Percentiles rank a stretch among this genome's conserved stretches.
phyloP scores from a whole-genome alignment of 257 asterid species.

The Solanum piurae region DNA sequence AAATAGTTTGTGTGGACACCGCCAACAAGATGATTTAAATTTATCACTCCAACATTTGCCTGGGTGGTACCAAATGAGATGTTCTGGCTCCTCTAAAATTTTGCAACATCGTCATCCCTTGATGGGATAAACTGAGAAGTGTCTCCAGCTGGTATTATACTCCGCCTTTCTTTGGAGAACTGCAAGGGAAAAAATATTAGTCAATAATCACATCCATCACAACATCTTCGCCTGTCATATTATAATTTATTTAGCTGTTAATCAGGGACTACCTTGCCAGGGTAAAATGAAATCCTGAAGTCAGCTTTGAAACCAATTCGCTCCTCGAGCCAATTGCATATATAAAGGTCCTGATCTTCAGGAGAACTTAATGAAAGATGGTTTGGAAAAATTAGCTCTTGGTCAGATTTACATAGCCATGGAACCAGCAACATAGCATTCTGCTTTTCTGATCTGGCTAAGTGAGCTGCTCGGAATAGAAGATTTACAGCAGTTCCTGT shows the following conservation, averaged over 20 bases:
- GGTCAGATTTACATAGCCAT: background rate
- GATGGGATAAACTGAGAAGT: slow-evolving; percentile 75
- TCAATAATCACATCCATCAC: background rate
- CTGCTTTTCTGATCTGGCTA: slow-evolving; percentile 70
- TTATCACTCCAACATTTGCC: slow-evolving; percentile 97
- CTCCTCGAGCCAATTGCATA: slow-evolving; percentile 87
- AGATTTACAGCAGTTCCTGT: slow-evolving; percentile 94
- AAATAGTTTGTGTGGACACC: slow-evolving; percentile 49
- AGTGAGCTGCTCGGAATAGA: slow-evolving; percentile 82
- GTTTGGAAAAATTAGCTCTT: background rate
- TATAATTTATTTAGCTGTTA: background rate
- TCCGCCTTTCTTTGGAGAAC: slow-evolving; percentile 74
- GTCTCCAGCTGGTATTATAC: slow-evolving; percentile 86
- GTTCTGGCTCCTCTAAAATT: slow-evolving; percentile 91
- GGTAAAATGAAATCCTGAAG: slow-evolving; percentile 89
- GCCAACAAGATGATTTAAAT: slow-evolving; percentile 87
- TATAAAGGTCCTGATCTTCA: background rate
- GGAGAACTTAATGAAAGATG: background rate
- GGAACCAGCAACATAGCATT: slow-evolving; percentile 88
- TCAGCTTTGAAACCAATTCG: slow-evolving; percentile 80
- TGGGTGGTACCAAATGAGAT: slow-evolving; percentile 88
- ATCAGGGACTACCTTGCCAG: slow-evolving; percentile 63
- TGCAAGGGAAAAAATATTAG: slow-evolving; percentile 1
- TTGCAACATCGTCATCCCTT: slow-evolving; percentile 84
- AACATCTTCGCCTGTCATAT: background rate